These are phyloP conservation scores for Backusella liffmaniae DNA, from an alignment of 192 early-diverging fungal species.

Conservation along the genomic window DNA sequence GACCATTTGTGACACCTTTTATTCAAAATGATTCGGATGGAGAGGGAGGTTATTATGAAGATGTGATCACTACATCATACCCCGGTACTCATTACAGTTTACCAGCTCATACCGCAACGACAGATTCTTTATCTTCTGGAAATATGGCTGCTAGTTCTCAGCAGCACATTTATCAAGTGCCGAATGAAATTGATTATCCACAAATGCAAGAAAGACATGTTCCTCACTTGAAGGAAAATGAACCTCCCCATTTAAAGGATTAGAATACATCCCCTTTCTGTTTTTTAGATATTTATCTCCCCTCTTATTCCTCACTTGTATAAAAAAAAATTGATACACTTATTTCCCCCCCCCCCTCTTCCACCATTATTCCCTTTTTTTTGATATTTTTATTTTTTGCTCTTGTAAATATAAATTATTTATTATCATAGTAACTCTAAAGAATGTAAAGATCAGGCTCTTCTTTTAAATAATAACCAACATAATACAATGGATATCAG, in stretches of 20 bases:
- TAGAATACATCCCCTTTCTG: background rate
- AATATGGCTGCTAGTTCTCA: background rate
- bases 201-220: constrained; percentile 13
- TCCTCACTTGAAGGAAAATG: constrained; percentile 1
- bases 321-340: background rate
- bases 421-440: background rate
- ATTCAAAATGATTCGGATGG: background rate
- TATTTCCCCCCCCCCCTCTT: background rate
- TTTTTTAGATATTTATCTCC: background rate
- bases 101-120: background rate
- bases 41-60: background rate
- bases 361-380: background rate
- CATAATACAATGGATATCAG: background rate
- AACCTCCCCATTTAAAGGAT: constrained; percentile 8
- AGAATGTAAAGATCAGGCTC: background rate
- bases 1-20: background rate
- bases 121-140: constrained; percentile 4
- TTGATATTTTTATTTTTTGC: background rate
- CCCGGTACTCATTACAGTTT: background rate
- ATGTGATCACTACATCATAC: background rate
- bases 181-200: constrained; percentile 1
- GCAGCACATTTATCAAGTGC: background rate
- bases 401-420: constrained; percentile 6
- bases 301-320: background rate
- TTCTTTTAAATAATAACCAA: background rate